These are phyloP conservation scores for Aspergillus piperis DNA, from an alignment of 2,329 filamentous ascomycete genomes.

Conservation along the genomic window DNA sequence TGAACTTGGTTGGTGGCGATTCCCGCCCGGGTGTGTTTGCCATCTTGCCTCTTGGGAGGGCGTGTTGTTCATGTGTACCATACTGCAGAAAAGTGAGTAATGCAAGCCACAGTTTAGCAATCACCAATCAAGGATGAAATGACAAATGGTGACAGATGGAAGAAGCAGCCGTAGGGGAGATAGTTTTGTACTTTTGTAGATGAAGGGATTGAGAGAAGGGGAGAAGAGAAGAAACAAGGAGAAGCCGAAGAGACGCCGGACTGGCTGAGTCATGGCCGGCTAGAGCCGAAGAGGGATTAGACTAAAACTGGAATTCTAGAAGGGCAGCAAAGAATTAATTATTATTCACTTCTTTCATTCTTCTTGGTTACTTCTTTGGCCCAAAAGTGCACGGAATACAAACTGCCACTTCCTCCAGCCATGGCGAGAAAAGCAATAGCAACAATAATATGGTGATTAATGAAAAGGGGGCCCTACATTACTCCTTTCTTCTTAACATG, in stretches of 20 bases:
- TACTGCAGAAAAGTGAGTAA: not conserved
- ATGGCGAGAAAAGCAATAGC: slow-evolving; percentile 14
- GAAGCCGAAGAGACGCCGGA: not conserved
- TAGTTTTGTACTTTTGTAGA: not conserved
- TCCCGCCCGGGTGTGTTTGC: not conserved
- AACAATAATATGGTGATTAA: slow-evolving; percentile 1
- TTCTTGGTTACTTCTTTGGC: not conserved
- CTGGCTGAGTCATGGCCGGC: not conserved
- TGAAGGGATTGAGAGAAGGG: not conserved
- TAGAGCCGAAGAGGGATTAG: not conserved
- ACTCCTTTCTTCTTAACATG: not conserved
- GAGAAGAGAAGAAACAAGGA: not conserved
- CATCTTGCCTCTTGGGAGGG: not conserved
- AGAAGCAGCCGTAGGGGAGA: not conserved
- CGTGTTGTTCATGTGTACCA: too few relatives aligned
- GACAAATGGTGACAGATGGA: not conserved
- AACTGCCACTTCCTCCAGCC: slow-evolving; percentile 10
- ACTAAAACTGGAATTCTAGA: not conserved
- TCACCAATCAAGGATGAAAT: not conserved
- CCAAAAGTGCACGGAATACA: slow-evolving; percentile 14
- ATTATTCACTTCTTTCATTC: not conserved
- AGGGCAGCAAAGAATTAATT: not conserved
- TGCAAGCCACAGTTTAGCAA: not conserved
- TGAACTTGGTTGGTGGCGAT: not conserved
- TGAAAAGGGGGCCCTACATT: slow-evolving; percentile 9